Evolutionary conservation across 345 rosid genomes (phyloP).

Genomic region (Salix udensis): DNA sequence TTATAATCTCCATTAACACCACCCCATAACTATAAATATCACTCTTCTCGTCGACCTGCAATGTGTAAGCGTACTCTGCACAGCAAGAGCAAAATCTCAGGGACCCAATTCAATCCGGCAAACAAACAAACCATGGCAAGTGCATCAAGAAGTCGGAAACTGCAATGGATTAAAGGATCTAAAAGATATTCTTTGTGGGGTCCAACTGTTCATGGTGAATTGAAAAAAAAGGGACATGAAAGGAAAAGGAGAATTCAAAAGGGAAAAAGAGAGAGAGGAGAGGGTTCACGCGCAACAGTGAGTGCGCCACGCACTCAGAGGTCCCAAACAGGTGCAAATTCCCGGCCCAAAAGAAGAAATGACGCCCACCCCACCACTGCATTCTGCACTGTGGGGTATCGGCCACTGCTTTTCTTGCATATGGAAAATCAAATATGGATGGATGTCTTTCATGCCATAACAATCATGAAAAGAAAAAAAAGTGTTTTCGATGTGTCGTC

Average conservation of each 20-base stretch:
- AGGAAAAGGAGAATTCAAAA: not conserved
- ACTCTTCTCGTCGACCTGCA: slow-evolving; percentile 94
- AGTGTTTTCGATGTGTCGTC: not conserved
- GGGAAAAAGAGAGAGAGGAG: not conserved
- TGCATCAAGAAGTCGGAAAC: slow-evolving; percentile 13
- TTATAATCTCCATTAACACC: slow-evolving; percentile 73
- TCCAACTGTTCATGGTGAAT: slow-evolving; percentile 10
- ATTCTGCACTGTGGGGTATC: not conserved
- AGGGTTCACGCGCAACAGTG: slow-evolving; percentile 32
- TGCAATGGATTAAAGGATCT: slow-evolving; percentile 8
- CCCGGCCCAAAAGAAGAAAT: slow-evolving; percentile 16
- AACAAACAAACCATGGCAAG: not conserved
- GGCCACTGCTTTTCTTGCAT: not conserved
- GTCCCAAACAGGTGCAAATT: slow-evolving; percentile 5
- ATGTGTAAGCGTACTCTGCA: slow-evolving; percentile 89
- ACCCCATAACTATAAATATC: slow-evolving; percentile 96
- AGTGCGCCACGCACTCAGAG: slow-evolving; percentile 23
- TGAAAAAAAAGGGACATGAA: slow-evolving; percentile 1
- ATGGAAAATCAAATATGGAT: not conserved
- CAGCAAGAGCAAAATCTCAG: not conserved
- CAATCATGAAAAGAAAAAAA: not conserved
- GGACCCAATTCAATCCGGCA: not conserved
- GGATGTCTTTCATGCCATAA: not conserved
- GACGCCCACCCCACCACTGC: not conserved
- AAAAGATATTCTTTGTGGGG: slow-evolving; percentile 9